Evolutionary conservation across 305 asterid species (phyloP).

Genomic region (Fraxinus nigra): DNA sequence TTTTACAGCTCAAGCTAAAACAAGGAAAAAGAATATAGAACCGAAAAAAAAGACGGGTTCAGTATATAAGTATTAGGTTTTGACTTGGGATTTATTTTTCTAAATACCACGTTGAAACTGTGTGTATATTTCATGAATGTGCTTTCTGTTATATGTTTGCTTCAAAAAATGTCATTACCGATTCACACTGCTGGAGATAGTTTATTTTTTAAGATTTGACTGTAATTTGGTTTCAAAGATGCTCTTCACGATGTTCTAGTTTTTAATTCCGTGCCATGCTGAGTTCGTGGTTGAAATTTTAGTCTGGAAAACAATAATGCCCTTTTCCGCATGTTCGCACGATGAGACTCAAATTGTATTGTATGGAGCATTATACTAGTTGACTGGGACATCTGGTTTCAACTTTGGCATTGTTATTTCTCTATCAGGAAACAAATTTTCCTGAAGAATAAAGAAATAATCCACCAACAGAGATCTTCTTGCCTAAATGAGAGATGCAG

Average conservation of each 20-base stretch:
- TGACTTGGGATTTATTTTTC: not conserved
- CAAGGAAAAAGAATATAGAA: not conserved
- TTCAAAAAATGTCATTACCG: not conserved
- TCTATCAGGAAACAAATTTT: conserved; percentile 11
- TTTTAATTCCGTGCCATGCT: not conserved
- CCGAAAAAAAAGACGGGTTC: not conserved
- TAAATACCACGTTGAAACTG: not conserved
- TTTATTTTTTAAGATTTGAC: not conserved
- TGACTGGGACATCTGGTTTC: not conserved
- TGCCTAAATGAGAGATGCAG: conserved; percentile 55
- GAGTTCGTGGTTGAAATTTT: not conserved
- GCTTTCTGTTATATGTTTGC: not conserved
- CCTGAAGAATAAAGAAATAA: conserved; percentile 14
- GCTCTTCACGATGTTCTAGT: not conserved
- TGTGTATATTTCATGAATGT: not conserved
- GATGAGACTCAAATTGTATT: not conserved
- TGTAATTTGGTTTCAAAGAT: not conserved
- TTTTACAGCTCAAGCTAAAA: not conserved
- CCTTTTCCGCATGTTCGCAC: not conserved
- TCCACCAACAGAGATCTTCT: conserved; percentile 16
- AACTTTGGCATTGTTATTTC: not conserved
- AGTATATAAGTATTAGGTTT: conserved; percentile 1
- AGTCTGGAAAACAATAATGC: not conserved
- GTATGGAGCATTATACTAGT: not conserved
- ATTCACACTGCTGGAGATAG: not conserved